Base-by-base conservation (phyloP, 177 flowering plant genomes). In the Vitis hybrid region DNA sequence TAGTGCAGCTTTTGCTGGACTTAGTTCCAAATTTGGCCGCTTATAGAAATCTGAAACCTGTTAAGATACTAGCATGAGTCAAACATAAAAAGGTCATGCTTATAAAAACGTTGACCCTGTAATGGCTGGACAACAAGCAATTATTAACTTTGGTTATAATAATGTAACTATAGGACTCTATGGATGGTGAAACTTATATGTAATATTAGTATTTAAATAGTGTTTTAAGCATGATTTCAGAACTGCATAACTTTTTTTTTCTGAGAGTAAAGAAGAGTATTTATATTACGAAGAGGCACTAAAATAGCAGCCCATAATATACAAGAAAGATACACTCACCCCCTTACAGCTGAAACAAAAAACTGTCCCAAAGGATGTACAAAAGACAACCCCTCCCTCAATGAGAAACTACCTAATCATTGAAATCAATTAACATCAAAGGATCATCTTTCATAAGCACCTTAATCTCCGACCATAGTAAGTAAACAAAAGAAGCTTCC, bases 31-130 rank as follows among this genome's bases (percentile, higher is more conserved):
- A 79, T 78, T 87, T 72, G 94, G 89, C 34, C 96, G 83, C 72
- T 90, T 89, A 76, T 87, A 94, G 73, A 91, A 72, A 79, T 92
- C 97, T 75, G 90, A 87, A 52, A 96, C 99, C 99, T 96, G 79
- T 51, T 32, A 60, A 77, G 51, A 51, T 26, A 26, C 30, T 54
- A 57, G 60, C 11, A 19, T 18, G 30, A 57, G 60, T 57, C 30
- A 57, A 57, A 57, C 26, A 57, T 18, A 15, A 57, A 57, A 54
- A 54, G 30, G 0, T 26, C 30, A 3, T 17, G n/a, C n/a, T 54
- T 54, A 15, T 54, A 12, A 14, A 17, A 54, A 14, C 17, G 2
- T 54, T 15, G 17, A 14, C 56, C 19, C 6, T 3, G n/a, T 57
- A 21, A 57, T 18, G 60, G n/a, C 26, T 6, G 1, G n/a, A 17